phyloP scores from a whole-genome alignment of 1,284 basidiomycete species.

The Cryptococcus sp. region DNA sequence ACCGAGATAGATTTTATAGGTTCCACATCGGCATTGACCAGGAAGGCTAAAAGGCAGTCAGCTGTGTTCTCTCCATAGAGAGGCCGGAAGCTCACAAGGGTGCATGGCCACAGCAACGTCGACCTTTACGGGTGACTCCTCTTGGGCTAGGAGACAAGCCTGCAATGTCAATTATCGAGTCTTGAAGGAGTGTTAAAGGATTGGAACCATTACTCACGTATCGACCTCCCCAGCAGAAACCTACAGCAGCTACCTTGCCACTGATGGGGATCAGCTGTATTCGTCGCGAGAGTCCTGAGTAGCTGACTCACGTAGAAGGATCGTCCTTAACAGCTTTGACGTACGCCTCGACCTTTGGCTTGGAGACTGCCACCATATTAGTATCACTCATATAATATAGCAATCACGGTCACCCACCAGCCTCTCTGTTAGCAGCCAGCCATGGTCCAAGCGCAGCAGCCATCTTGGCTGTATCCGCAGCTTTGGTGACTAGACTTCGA shows the following conservation, averaged over 20 bases:
- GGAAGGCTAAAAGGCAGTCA: conserved; percentile 47
- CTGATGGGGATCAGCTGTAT: conserved; percentile 3
- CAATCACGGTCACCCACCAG: conserved; percentile 16
- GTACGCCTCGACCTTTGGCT: conserved; percentile 37
- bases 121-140: conserved; percentile 64
- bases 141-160: conserved; percentile 49
- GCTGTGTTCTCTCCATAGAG: neutral
- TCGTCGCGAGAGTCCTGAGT: neutral
- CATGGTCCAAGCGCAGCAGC: conserved; percentile 29
- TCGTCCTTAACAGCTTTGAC: conserved; percentile 35
- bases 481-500: conserved; percentile 41
- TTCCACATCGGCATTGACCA: conserved; percentile 58
- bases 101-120: conserved; percentile 61
- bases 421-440: conserved; percentile 36
- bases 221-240: conserved; percentile 32
- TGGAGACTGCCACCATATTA: conserved; percentile 18
- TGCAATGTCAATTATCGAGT: neutral
- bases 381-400: too few species aligned
- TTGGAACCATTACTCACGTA: conserved; percentile 14
- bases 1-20: too few species aligned
- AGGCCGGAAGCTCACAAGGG: conserved; percentile 44
- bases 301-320: conserved; percentile 24
- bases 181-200: neutral
- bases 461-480: conserved; percentile 26
- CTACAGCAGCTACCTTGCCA: conserved; percentile 31